Conservation (phyloP, 1,284 basidiomycete genomes). For the Inonotus hispidus region DNA sequence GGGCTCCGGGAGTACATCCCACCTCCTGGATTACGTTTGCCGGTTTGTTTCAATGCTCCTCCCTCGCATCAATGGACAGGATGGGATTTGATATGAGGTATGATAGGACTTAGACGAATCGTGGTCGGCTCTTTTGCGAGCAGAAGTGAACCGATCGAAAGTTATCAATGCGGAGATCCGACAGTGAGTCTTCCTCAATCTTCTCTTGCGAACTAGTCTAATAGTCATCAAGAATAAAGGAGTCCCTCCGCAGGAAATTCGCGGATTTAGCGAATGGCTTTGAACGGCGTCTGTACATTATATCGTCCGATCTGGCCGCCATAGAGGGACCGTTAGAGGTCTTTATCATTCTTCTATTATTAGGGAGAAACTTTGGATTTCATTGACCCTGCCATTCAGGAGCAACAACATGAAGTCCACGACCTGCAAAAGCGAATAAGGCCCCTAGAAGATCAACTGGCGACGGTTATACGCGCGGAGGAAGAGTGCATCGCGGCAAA, state of each 20-base stretch:
- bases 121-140: slow-evolving; percentile 71
- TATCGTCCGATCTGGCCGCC: slow-evolving; percentile 72
- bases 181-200: slow-evolving; percentile 51
- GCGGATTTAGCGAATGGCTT: slow-evolving; percentile 84
- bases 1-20: slow-evolving; percentile 80
- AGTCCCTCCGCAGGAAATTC: slow-evolving; percentile 77
- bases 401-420: slow-evolving; percentile 48
- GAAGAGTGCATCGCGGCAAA: slow-evolving; percentile 83
- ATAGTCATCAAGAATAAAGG: slow-evolving; percentile 69
- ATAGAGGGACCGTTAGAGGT: slow-evolving; percentile 81
- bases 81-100: background rate
- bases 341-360: background rate
- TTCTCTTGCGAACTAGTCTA: background rate
- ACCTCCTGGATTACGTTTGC: slow-evolving; percentile 60
- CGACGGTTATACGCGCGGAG: slow-evolving; percentile 57
- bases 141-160: slow-evolving; percentile 76
- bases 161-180: slow-evolving; percentile 90
- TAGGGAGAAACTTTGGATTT: background rate
- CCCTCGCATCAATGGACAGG: background rate
- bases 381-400: slow-evolving; percentile 29
- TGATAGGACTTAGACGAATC: slow-evolving; percentile 68
- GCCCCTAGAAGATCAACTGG: slow-evolving; percentile 51
- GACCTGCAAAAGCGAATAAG: slow-evolving; percentile 63
- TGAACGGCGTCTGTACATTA: slow-evolving; percentile 62
- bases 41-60: slow-evolving; percentile 34